These are phyloP conservation scores for Lyophyllum shimeji DNA, from an alignment of 768 basidiomycete genomes.

Conservation along the genomic window DNA sequence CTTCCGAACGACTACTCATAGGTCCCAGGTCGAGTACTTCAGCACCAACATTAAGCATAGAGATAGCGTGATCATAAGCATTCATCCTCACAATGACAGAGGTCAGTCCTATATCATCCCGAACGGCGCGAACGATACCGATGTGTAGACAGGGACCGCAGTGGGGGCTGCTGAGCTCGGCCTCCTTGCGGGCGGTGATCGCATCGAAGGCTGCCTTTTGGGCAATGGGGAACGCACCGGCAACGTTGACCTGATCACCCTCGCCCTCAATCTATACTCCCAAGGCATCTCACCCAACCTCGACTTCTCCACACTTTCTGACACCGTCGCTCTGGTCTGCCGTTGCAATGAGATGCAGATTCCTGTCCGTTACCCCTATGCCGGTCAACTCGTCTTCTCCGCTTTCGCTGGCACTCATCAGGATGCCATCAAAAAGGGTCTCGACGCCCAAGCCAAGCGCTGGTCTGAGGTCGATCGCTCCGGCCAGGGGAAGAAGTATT, in stretches of 20 bases:
- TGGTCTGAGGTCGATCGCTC: slow-evolving; percentile 48
- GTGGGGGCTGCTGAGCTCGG: slow-evolving; percentile 81
- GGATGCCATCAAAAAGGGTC: slow-evolving; percentile 88
- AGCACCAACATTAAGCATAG: slow-evolving; percentile 69
- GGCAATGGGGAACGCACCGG: slow-evolving; percentile 88
- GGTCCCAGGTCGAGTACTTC: slow-evolving; percentile 70
- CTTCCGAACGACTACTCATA: not conserved
- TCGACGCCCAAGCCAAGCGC: slow-evolving; percentile 59
- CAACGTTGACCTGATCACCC: slow-evolving; percentile 82
- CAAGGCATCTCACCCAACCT: slow-evolving; percentile 77
- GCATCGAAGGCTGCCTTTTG: slow-evolving; percentile 82
- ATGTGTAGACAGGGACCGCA: slow-evolving; percentile 52
- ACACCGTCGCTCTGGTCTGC: slow-evolving; percentile 73
- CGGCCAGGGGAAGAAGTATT: slow-evolving; percentile 45
- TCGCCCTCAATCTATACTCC: slow-evolving; percentile 81
- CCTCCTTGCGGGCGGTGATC: slow-evolving; percentile 75
- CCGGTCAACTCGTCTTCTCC: slow-evolving; percentile 82
- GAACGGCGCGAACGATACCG: not conserved
- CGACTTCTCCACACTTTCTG: slow-evolving; percentile 74
- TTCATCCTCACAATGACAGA: slow-evolving; percentile 85
- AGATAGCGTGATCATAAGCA: slow-evolving; percentile 66
- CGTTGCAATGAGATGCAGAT: slow-evolving; percentile 79
- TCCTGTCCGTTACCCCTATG: slow-evolving; percentile 80
- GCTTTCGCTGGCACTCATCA: slow-evolving; percentile 86
- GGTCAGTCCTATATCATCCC: slow-evolving; percentile 35